Evolutionary conservation across 345 rosid species (phyloP), one percentile per base, ranked within the genome.

Genomic region (thale cress (Arabidopsis thaliana)): DNA sequence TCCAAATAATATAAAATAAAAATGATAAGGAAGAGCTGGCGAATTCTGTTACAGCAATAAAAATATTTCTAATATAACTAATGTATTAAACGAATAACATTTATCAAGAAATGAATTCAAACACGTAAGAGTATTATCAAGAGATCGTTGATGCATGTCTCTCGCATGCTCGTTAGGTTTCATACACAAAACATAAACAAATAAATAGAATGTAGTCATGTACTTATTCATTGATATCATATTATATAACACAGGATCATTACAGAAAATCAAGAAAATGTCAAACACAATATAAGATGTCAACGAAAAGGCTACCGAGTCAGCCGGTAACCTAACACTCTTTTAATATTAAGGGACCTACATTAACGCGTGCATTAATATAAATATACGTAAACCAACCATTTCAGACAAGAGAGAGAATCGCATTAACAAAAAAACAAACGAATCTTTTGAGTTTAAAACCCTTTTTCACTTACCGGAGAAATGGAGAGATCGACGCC

Each of bases 81-180:
- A 44, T 60, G 34, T 45, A 55, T 13, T 22, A 41, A 48, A 55
- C 57, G 37, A 45, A 56, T 25, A 70, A 37, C 56, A 40, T 28
- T 44, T 32, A 30, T 30, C 28, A 44, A 41, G 9, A 46, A 71
- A 63, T 44, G 40, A 53, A n/a, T 49, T 51, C 40, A 48, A 45
- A 64, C 30, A 77, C 59, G 67, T 65, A 37, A 56, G 49, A 56
- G 23, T 40, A 23, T 36, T 42, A 50, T 9, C 7, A 42, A 66
- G 65, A 72, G 73, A 66, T 72, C 69, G 74, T 78, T 72, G 81
- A 72, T 78, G 78, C 78, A 78, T 78, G 74, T 73, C 78, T 66
- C 81, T 78, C 69, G 78, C 78, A 72, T 59, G 69, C 73, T 72
- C 78, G 52, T 78, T 60, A 50, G 69, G 78, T 78, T 72, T 52